These are phyloP conservation scores for Diplotaxis tenuifolia DNA, from an alignment of 345 rosid genomes.

Conservation along the genomic window DNA sequence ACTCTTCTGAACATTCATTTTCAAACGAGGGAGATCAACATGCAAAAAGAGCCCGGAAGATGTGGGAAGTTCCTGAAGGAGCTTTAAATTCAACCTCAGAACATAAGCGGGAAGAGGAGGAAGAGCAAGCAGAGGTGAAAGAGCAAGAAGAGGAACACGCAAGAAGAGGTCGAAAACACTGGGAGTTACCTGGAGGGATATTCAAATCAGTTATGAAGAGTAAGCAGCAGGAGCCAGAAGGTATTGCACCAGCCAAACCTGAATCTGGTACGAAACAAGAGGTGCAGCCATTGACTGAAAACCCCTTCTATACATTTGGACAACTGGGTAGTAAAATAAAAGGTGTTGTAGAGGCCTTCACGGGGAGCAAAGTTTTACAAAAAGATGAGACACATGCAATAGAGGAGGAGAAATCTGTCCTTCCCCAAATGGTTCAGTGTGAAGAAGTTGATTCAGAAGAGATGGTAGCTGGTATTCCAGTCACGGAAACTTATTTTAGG, in stretches of 20 bases:
- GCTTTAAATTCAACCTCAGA: constrained; percentile 32
- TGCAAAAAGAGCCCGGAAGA: constrained; percentile 32
- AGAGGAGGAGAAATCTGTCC: constrained; percentile 30
- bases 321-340: constrained; percentile 35
- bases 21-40: constrained; percentile 35
- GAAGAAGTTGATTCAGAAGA: constrained; percentile 41
- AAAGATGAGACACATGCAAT: constrained; percentile 36
- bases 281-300: constrained; percentile 32
- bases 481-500: constrained; percentile 30
- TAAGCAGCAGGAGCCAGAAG: constrained; percentile 36
- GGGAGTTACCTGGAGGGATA: constrained; percentile 37
- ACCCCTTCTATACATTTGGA: constrained; percentile 36
- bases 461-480: constrained; percentile 28
- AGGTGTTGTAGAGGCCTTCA: constrained; percentile 40
- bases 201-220: constrained; percentile 29
- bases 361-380: constrained; percentile 38
- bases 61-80: constrained; percentile 33
- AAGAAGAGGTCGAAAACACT: constrained; percentile 39
- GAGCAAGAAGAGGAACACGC: constrained; percentile 41
- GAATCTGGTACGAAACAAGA: constrained; percentile 36
- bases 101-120: constrained; percentile 37
- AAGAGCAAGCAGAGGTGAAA: constrained; percentile 34
- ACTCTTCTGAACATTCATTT: constrained; percentile 26
- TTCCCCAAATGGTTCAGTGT: constrained; percentile 32
- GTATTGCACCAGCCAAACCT: constrained; percentile 38